Conservation (phyloP, 371 early-diverging fungal genomes). For the Encephalitozoon romaleae region DNA sequence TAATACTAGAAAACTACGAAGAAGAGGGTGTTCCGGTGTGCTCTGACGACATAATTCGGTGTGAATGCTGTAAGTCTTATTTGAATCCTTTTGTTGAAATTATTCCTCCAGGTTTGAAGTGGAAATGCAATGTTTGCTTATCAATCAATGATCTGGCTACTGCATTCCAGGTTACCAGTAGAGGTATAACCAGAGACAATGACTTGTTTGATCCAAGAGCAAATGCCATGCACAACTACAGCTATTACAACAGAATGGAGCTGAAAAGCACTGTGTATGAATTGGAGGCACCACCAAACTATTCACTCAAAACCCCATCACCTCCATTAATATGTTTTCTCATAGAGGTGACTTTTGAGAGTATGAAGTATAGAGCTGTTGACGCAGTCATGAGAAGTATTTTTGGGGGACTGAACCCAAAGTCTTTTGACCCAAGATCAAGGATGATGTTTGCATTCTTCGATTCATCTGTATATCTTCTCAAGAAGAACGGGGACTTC, state of each 20-base stretch:
- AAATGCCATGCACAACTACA: conserved; percentile 43
- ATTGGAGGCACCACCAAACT: conserved; percentile 43
- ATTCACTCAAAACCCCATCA: conserved; percentile 25
- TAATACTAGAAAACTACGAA: conserved; percentile 24
- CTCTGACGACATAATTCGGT: conserved; percentile 44
- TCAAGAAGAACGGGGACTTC: conserved; percentile 29
- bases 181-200: not conserved
- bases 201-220: conserved; percentile 35
- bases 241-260: conserved; percentile 27
- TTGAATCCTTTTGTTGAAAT: conserved; percentile 60
- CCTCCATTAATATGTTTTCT: conserved; percentile 40
- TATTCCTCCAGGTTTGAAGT: conserved; percentile 59
- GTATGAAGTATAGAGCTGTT: conserved; percentile 19
- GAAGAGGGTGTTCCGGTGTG: conserved; percentile 25
- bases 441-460: conserved; percentile 47
- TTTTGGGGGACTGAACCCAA: conserved; percentile 20
- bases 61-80: conserved; percentile 58
- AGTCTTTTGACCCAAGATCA: conserved; percentile 17
- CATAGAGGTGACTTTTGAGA: conserved; percentile 51
- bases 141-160: conserved; percentile 40
- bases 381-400: conserved; percentile 20
- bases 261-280: conserved; percentile 50
- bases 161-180: conserved; percentile 40
- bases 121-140: conserved; percentile 60
- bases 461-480: conserved; percentile 23